Evolutionary conservation across 2,329 filamentous ascomycete species (phyloP).

Genomic region (Lachnellula arida): DNA sequence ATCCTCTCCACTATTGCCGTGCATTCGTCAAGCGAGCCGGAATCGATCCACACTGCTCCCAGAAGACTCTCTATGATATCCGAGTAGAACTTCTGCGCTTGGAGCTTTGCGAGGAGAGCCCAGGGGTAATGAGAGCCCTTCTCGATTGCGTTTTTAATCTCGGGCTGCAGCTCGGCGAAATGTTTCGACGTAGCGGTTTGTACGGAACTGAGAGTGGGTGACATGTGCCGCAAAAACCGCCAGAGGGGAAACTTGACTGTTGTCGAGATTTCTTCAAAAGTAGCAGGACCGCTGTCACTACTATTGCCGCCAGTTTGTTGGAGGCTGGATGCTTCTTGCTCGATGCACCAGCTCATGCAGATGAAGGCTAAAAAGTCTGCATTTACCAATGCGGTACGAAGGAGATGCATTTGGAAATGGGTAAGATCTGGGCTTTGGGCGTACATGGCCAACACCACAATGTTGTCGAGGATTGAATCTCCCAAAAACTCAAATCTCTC

Average conservation of each 20-base stretch:
- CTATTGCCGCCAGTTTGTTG: neutral
- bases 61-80: conserved; percentile 79
- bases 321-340: conserved; percentile 30
- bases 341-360: conserved; percentile 53
- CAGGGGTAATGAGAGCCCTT: conserved; percentile 64
- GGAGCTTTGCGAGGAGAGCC: conserved; percentile 61
- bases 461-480: conserved; percentile 75
- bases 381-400: conserved; percentile 75
- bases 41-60: conserved; percentile 82
- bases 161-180: conserved; percentile 38
- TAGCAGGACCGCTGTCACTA: neutral
- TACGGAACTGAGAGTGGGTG: conserved; percentile 41
- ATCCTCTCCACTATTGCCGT: conserved; percentile 54
- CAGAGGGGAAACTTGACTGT: conserved; percentile 43
- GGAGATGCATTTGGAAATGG: conserved; percentile 65
- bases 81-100: conserved; percentile 71
- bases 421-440: conserved; percentile 43
- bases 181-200: conserved; percentile 32
- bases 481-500: conserved; percentile 86
- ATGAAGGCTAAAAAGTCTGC: conserved; percentile 74
- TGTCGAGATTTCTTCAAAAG: conserved; percentile 19
- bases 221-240: conserved; percentile 63
- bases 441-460: conserved; percentile 60
- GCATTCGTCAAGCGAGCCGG: conserved; percentile 57
- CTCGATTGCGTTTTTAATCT: conserved; percentile 47